Conservation (phyloP, 2,329 filamentous ascomycete genomes). For the Diaporthe sp. region DNA sequence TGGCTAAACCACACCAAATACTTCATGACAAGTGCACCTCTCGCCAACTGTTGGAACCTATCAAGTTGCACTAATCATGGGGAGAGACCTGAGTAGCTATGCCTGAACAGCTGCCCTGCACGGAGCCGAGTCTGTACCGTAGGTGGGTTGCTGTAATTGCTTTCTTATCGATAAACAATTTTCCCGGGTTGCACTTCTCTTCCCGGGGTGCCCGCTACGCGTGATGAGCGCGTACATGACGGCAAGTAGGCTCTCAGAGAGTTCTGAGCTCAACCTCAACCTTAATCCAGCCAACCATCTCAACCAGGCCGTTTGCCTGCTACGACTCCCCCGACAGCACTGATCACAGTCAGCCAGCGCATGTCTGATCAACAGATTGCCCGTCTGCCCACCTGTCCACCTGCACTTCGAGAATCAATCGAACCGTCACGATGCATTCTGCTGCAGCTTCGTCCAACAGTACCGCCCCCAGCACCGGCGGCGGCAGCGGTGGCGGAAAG, state of each 20-base stretch:
- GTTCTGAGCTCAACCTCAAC: slow-evolving; percentile 23
- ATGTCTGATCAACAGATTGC: background rate
- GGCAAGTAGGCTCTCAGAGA: background rate
- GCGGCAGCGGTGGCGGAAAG: slow-evolving; percentile 10
- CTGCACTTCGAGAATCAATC: background rate
- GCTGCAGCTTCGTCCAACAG: background rate
- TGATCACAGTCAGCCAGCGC: background rate
- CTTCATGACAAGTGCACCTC: background rate
- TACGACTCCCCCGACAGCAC: background rate
- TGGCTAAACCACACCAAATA: too few relatives aligned
- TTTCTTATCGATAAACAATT: slow-evolving; percentile 40
- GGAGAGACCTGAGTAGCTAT: background rate
- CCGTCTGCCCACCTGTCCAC: background rate
- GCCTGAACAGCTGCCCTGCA: background rate
- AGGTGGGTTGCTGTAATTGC: too few relatives aligned
- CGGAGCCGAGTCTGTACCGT: background rate
- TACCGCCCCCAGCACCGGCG: background rate
- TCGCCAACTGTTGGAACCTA: background rate
- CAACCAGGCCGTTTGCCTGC: slow-evolving; percentile 10
- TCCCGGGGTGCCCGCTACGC: background rate
- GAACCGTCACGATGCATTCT: background rate
- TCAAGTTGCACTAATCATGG: background rate
- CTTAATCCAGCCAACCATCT: background rate
- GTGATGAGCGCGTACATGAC: background rate
- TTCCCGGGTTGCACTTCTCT: background rate